phyloP scores from a whole-genome alignment of 208 protist genomes.

The Trichomonas gallinae region DNA sequence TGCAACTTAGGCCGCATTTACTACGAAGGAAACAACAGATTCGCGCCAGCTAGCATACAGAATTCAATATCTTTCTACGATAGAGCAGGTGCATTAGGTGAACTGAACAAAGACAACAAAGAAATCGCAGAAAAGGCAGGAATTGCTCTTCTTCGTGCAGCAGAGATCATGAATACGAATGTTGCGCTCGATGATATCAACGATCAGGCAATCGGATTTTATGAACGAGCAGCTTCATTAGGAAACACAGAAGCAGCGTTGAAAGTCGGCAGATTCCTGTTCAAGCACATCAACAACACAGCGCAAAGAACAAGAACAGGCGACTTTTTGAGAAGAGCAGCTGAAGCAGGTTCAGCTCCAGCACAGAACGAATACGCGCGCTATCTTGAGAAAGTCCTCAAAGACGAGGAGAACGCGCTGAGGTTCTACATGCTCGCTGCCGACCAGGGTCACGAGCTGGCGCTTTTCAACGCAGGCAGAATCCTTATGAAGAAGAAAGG shows the following conservation, averaged over 20 bases:
- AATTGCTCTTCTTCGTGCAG: slow-evolving; percentile 18
- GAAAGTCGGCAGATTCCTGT: neutral
- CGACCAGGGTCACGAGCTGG: neutral
- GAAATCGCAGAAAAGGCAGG: neutral
- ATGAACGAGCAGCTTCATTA: neutral
- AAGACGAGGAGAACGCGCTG: neutral
- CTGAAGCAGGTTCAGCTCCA: neutral
- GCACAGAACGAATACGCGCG: neutral
- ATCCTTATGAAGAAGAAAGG: neutral
- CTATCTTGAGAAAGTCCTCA: neutral
- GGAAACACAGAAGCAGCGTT: neutral
- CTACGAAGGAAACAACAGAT: neutral
- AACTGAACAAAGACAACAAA: neutral
- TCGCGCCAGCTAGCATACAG: neutral
- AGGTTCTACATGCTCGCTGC: neutral
- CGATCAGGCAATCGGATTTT: neutral
- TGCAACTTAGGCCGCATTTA: neutral
- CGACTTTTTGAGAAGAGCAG: neutral
- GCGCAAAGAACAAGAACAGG: neutral
- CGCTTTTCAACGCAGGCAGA: neutral
- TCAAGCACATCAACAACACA: too few relatives aligned
- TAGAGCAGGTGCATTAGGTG: neutral
- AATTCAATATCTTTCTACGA: neutral
- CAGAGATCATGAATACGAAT: slow-evolving; percentile 51
- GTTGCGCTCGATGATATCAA: neutral